Percentiles rank a stretch among this genome's conserved stretches.
Conservation (phyloP, 192 early-diverging fungal genomes). For the Gamsiella multidivaricata region DNA sequence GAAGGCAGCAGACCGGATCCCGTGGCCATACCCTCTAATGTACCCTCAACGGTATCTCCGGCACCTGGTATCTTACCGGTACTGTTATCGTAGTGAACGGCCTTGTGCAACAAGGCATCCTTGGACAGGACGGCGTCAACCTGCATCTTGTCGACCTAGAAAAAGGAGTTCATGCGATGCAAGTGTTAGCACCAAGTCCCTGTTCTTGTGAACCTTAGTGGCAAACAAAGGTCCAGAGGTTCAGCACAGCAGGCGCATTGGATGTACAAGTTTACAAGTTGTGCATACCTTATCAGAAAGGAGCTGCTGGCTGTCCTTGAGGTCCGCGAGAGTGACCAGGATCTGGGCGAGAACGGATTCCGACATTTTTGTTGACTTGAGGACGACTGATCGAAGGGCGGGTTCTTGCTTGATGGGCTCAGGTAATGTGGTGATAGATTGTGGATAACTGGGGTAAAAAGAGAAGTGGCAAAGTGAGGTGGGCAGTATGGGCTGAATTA, state of each 20-base stretch:
- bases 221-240: no score
- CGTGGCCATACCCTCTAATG: no score
- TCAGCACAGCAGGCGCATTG: no score
- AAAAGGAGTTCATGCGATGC: no score
- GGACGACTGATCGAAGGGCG: no score
- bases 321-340: slow-evolving; percentile 27
- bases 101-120: slow-evolving; percentile 18
- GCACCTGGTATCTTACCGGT: slow-evolving; percentile 22
- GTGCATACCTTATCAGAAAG: slow-evolving; percentile 41
- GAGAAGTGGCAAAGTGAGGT: not conserved
- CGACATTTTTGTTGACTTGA: slow-evolving; percentile 22
- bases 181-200: no score
- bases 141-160: slow-evolving; percentile 50
- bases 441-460: slow-evolving; percentile 2
- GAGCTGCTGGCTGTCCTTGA: slow-evolving; percentile 35
- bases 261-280: not conserved
- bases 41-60: no score
- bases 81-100: slow-evolving; percentile 25
- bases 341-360: slow-evolving; percentile 47
- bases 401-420: not conserved
- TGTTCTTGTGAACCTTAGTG: no score
- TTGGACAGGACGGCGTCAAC: slow-evolving; percentile 9
- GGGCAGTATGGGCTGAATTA: no score
- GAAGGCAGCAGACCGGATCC: no score
- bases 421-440: no score